Evolutionary conservation across 371 early-diverging fungal species (phyloP).

Genomic region (Thermomucor indicae-seudaticae): DNA sequence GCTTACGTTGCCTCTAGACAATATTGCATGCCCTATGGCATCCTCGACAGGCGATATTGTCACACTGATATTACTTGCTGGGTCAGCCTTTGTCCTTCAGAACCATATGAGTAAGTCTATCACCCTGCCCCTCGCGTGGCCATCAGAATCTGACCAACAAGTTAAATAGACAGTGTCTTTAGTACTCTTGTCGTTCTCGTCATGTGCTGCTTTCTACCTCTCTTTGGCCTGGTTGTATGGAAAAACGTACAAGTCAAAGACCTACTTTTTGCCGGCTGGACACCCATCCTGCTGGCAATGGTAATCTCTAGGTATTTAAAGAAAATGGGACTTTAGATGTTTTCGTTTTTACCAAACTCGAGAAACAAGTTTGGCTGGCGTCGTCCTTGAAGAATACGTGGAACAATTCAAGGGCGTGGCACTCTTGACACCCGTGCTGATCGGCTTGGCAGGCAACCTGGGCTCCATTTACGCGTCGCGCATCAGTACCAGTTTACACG

Average conservation of each 20-base stretch:
- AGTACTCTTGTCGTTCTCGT: constrained; percentile 42
- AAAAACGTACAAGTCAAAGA: constrained; percentile 59
- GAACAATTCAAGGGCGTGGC: constrained; percentile 75
- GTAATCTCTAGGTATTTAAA: constrained; percentile 60
- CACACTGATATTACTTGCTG: constrained; percentile 53
- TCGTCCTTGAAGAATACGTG: constrained; percentile 73
- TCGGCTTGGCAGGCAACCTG: constrained; percentile 78
- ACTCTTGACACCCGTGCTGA: constrained; percentile 67
- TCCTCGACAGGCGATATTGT: constrained; percentile 66
- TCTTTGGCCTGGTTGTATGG: constrained; percentile 54
- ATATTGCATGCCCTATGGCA: constrained; percentile 62
- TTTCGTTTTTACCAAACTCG: background rate
- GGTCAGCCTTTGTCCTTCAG: constrained; percentile 44
- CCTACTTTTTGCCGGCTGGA: constrained; percentile 71
- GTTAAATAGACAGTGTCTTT: constrained; percentile 41
- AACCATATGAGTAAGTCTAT: constrained; percentile 38
- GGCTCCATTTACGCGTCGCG: constrained; percentile 81
- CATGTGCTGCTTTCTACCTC: constrained; percentile 45
- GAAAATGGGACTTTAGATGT: background rate
- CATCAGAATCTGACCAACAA: background rate
- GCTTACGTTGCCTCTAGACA: constrained; percentile 27
- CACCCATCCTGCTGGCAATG: constrained; percentile 73
- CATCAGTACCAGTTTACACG: constrained; percentile 75
- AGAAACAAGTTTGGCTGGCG: constrained; percentile 59
- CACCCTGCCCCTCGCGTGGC: background rate